These are phyloP conservation scores for Aspergillus bombycis DNA, from an alignment of 2,329 filamentous ascomycete species.

Conservation along the genomic window DNA sequence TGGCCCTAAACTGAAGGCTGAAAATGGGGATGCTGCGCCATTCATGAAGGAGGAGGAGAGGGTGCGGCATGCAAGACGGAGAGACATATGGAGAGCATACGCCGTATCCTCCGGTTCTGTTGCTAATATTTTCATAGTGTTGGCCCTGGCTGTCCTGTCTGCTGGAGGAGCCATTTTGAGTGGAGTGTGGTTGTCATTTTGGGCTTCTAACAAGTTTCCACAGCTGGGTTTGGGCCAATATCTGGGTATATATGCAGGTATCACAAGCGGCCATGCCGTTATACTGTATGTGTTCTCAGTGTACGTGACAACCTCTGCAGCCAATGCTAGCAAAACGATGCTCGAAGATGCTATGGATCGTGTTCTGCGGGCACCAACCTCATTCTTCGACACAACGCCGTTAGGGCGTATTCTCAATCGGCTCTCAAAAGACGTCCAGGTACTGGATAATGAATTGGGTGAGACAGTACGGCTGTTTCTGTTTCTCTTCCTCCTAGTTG, in stretches of 20 bases:
- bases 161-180: neutral
- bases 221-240: slow-evolving; percentile 61
- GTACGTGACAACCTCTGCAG: slow-evolving; percentile 75
- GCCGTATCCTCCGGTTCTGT: too few species aligned
- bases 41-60: neutral
- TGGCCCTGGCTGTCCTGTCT: neutral
- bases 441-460: neutral
- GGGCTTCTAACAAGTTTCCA: neutral
- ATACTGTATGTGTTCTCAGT: slow-evolving; percentile 83
- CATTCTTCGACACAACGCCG: slow-evolving; percentile 96
- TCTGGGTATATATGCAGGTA: slow-evolving; percentile 69
- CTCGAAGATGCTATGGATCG: slow-evolving; percentile 77
- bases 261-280: slow-evolving; percentile 71
- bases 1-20: too few species aligned
- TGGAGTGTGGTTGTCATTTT: neutral
- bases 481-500: too few species aligned
- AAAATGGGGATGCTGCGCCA: too few species aligned
- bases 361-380: slow-evolving; percentile 72
- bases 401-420: slow-evolving; percentile 94
- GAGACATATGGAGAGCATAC: neutral
- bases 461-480: too few species aligned
- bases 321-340: slow-evolving; percentile 79
- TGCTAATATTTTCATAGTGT: neutral
- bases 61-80: neutral
- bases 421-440: slow-evolving; percentile 61